These are phyloP conservation scores for Lyophyllum shimeji DNA, from an alignment of 768 basidiomycete genomes.

Conservation along the genomic window DNA sequence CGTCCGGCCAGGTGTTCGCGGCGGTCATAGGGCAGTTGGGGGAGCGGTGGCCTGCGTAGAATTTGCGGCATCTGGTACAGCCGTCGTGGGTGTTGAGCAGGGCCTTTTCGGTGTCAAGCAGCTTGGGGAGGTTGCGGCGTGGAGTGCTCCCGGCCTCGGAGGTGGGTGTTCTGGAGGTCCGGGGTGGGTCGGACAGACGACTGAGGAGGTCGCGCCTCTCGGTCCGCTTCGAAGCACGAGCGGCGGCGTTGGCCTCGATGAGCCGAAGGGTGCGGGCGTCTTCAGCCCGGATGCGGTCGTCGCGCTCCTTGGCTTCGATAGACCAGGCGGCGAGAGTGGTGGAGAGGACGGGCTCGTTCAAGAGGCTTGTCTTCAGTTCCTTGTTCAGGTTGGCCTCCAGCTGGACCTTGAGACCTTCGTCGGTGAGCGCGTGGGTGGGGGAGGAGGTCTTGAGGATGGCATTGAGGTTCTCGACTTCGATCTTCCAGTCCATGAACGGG, in stretches of 20 bases:
- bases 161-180: background rate
- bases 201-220: background rate
- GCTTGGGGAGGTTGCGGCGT: conserved; percentile 6
- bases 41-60: conserved; percentile 12
- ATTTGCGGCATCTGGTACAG: conserved; percentile 15
- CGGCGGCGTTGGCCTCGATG: background rate
- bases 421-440: conserved; percentile 5
- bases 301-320: conserved; percentile 1
- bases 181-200: background rate
- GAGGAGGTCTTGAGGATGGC: conserved; percentile 13
- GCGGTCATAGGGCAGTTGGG: background rate
- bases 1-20: background rate
- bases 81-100: conserved; percentile 16
- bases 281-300: conserved; percentile 1
- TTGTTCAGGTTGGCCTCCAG: conserved; percentile 13
- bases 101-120: conserved; percentile 3
- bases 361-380: conserved; percentile 3
- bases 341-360: background rate
- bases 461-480: conserved; percentile 20
- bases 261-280: background rate
- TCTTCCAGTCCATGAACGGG: conserved; percentile 18
- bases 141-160: background rate
- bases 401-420: conserved; percentile 2
- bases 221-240: background rate
- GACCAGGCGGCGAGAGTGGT: conserved; percentile 1